These are phyloP conservation scores for Colletotrichum trifolii DNA, from an alignment of 2,329 filamentous ascomycete species.

Conservation along the genomic window DNA sequence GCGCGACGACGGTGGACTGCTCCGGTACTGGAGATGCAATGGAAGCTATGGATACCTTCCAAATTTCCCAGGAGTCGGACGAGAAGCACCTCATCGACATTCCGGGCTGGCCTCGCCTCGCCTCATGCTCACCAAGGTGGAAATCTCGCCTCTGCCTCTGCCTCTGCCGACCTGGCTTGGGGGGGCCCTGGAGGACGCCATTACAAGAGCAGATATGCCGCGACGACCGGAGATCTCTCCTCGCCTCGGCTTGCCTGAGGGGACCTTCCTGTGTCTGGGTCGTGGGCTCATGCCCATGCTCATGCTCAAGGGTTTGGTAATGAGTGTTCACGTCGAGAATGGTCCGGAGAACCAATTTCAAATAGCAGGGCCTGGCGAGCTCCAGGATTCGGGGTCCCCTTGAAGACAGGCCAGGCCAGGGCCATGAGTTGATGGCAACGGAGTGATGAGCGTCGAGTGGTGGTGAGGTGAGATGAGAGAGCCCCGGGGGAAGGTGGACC, in stretches of 20 bases:
- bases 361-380: not conserved
- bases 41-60: slow-evolving; percentile 31
- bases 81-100: slow-evolving; percentile 5
- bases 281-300: not conserved
- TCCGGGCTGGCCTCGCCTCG: not conserved
- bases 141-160: too few species aligned
- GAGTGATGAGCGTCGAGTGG: too few species aligned
- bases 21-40: slow-evolving; percentile 21
- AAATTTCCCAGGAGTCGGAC: slow-evolving; percentile 8
- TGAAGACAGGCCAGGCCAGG: too few species aligned
- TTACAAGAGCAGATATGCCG: slow-evolving; percentile 7
- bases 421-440: too few species aligned
- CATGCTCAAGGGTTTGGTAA: not conserved
- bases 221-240: slow-evolving; percentile 6
- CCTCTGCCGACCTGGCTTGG: too few species aligned
- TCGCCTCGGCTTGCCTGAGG: slow-evolving; percentile 4
- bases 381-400: not conserved
- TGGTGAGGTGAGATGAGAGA: too few species aligned
- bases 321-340: too few species aligned
- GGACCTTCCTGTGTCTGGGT: not conserved
- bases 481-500: too few species aligned
- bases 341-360: too few species aligned
- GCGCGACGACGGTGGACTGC: slow-evolving; percentile 11
- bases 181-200: not conserved
- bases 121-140: too few species aligned